Evolutionary conservation across 108 stramenopile genomes (phyloP).

Genomic region (Discostella stelligeroides): DNA sequence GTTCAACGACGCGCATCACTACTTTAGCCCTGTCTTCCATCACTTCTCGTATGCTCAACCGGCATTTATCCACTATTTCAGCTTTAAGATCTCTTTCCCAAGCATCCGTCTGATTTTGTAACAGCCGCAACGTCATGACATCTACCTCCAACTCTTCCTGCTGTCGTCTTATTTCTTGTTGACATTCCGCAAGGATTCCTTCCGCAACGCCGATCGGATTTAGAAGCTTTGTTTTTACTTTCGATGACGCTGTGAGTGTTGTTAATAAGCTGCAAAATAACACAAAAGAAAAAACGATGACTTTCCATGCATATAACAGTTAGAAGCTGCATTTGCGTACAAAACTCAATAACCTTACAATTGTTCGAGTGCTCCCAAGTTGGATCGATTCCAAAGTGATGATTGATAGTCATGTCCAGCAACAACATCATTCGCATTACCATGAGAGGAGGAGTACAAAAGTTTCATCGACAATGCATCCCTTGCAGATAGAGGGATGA

Average conservation of each 20-base stretch:
- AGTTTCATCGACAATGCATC: slow-evolving; percentile 73
- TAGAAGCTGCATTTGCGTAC: not conserved
- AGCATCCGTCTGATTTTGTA: slow-evolving; percentile 65
- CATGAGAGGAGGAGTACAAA: slow-evolving; percentile 28
- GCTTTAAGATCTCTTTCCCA: slow-evolving; percentile 67
- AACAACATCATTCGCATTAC: slow-evolving; percentile 8
- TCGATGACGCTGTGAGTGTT: slow-evolving; percentile 74
- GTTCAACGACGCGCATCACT: slow-evolving; percentile 17
- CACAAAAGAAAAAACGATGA: not conserved
- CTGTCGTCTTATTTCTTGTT: slow-evolving; percentile 50
- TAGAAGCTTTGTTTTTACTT: slow-evolving; percentile 73
- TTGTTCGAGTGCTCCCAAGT: slow-evolving; percentile 66
- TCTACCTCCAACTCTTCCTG: slow-evolving; percentile 63
- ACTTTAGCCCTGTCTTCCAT: slow-evolving; percentile 25
- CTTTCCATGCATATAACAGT: not conserved
- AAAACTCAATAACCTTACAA: slow-evolving; percentile 34
- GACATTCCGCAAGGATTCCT: slow-evolving; percentile 63
- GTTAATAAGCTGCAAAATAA: slow-evolving; percentile 46
- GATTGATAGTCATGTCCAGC: slow-evolving; percentile 3
- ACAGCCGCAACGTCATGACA: slow-evolving; percentile 65
- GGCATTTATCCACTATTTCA: slow-evolving; percentile 48
- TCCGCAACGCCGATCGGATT: slow-evolving; percentile 83
- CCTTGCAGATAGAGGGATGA: slow-evolving; percentile 74
- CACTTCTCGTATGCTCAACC: slow-evolving; percentile 29
- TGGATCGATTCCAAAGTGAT: slow-evolving; percentile 61